phyloP scores from a whole-genome alignment of 805 yeast genomes.

The Barnettozyma sp. region DNA sequence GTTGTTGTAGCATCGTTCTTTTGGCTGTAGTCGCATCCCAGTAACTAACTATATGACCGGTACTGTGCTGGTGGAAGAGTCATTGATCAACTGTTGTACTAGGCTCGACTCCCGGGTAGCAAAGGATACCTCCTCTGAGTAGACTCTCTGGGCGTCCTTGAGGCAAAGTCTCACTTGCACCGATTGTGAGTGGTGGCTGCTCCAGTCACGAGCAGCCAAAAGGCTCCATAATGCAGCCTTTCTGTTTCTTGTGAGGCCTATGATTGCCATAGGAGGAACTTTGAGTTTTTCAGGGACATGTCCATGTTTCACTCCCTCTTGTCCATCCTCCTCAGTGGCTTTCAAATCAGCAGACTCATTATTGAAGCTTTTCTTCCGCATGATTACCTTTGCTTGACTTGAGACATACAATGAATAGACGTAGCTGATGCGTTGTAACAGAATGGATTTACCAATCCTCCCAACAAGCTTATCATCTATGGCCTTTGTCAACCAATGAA shows the following conservation, averaged over 20 bases:
- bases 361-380: conserved; percentile 23
- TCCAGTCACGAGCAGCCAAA: conserved; percentile 70
- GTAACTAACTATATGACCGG: too few relatives aligned
- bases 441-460: conserved; percentile 39
- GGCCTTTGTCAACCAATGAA: conserved; percentile 39
- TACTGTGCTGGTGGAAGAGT: conserved; percentile 1
- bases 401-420: conserved; percentile 40
- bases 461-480: conserved; percentile 40
- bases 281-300: conserved; percentile 31
- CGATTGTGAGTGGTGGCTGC: conserved; percentile 24
- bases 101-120: conserved; percentile 21
- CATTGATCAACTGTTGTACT: conserved; percentile 7
- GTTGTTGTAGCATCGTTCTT: too few relatives aligned
- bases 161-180: conserved; percentile 27
- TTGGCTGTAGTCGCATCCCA: too few relatives aligned
- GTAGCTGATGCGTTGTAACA: conserved; percentile 47
- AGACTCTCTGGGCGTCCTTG: conserved; percentile 25
- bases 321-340: conserved; percentile 9
- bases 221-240: conserved; percentile 75
- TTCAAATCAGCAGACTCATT: conserved; percentile 6
- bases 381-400: conserved; percentile 30
- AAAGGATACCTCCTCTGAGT: conserved; percentile 18
- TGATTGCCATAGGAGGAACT: conserved; percentile 31
- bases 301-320: too few relatives aligned
- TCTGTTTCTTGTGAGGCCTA: conserved; percentile 56